Conservation (phyloP, 2,329 filamentous ascomycete species). For the Ascosphaera apis region DNA sequence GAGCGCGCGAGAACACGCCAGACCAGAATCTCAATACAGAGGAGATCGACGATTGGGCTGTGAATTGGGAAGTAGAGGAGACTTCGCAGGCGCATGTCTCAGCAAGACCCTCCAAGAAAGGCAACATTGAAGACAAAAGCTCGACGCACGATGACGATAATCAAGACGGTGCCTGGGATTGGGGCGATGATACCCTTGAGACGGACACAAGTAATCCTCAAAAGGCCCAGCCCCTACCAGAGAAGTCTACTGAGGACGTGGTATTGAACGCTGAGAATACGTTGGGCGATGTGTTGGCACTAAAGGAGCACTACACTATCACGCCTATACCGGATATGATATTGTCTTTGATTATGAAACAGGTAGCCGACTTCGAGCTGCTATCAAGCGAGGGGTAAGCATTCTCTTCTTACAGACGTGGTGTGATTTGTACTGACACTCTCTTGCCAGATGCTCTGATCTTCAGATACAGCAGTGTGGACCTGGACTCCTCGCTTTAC, state of each 20-base stretch:
- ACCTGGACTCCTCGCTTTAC: conserved; percentile 21
- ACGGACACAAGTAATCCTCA: conserved; percentile 12
- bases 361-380: conserved; percentile 19
- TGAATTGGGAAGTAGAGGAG: no score
- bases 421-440: conserved; percentile 2
- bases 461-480: conserved; percentile 19
- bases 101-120: neutral
- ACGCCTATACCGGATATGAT: conserved; percentile 70
- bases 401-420: neutral
- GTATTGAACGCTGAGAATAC: conserved; percentile 4
- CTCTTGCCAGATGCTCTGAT: conserved; percentile 10
- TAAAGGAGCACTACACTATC: conserved; percentile 70
- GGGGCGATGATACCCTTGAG: conserved; percentile 43
- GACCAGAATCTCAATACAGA: no score
- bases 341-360: conserved; percentile 18
- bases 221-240: conserved; percentile 8
- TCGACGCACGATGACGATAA: conserved; percentile 5
- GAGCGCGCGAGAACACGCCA: no score
- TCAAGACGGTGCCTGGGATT: conserved; percentile 53
- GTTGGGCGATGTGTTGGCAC: conserved; percentile 37
- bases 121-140: neutral
- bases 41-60: no score
- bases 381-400: conserved; percentile 17
- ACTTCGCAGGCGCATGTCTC: no score
- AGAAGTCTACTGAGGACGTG: conserved; percentile 6